Percentiles rank a stretch among this genome's conserved stretches.
Conservation (phyloP, 495 filamentous ascomycete genomes). For the Rhypophila decipiens region DNA sequence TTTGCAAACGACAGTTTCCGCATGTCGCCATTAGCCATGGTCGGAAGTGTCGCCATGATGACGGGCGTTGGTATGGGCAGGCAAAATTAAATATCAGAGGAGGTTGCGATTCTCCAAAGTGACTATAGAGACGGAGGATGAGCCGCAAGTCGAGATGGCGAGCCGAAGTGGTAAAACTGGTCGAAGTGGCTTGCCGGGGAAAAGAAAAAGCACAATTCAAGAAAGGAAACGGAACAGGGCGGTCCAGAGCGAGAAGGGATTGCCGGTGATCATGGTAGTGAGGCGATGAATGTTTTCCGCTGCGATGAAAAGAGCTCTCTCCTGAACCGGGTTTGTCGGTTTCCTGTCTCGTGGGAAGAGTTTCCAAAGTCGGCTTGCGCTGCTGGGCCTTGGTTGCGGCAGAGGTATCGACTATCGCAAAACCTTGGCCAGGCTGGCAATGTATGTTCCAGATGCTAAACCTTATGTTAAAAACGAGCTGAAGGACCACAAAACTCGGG, state of each 20-base stretch:
- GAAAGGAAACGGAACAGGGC: conserved; percentile 43
- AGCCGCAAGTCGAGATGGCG: conserved; percentile 5
- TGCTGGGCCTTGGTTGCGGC: conserved; percentile 1
- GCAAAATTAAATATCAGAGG: too few species aligned
- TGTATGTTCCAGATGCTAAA: too few species aligned
- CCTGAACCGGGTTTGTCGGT: not conserved
- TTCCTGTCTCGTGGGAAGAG: conserved; percentile 6
- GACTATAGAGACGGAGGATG: not conserved
- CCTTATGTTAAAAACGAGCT: too few species aligned
- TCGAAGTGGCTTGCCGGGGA: conserved; percentile 4
- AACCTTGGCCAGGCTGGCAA: too few species aligned
- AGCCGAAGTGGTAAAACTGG: too few species aligned
- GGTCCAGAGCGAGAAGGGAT: conserved; percentile 39
- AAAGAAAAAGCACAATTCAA: conserved; percentile 31
- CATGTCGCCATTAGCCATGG: conserved; percentile 40
- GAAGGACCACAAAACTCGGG: not conserved
- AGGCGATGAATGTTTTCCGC: conserved; percentile 1
- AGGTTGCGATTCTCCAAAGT: not conserved
- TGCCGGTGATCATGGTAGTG: conserved; percentile 45
- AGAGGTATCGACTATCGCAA: conserved; percentile 4
- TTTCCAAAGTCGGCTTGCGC: too few species aligned
- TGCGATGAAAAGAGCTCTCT: too few species aligned
- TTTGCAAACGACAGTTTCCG: conserved; percentile 52
- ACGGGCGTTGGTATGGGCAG: too few species aligned
- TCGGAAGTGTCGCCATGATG: conserved; percentile 24